A percentile compares a stretch with the other conserved stretches of the same genome.
These are phyloP conservation scores for Talaromyces trachyspermus DNA, from an alignment of 495 filamentous ascomycete genomes.

Conservation along the genomic window DNA sequence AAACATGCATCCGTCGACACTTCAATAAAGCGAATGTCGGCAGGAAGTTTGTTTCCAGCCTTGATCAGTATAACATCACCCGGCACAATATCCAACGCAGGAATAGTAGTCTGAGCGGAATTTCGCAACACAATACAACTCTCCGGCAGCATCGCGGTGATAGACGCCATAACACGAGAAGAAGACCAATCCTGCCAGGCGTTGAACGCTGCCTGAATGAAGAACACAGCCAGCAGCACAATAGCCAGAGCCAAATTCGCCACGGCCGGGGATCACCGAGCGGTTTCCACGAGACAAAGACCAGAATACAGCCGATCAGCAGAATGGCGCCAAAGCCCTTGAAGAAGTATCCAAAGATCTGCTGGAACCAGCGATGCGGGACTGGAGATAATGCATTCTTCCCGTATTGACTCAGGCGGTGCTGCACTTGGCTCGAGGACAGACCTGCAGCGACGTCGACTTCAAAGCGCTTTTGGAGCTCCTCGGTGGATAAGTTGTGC, in stretches of 20 bases:
- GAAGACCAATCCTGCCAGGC: constrained; percentile 63
- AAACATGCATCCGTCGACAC: constrained; percentile 61
- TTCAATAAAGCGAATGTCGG: constrained; percentile 61
- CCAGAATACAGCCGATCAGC: constrained; percentile 57
- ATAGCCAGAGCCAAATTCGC: constrained; percentile 65
- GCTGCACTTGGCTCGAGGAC: constrained; percentile 37
- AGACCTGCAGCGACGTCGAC: constrained; percentile 43
- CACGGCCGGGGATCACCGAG: constrained; percentile 60
- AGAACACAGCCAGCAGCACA: constrained; percentile 57
- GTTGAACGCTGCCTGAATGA: constrained; percentile 64
- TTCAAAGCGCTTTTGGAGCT: constrained; percentile 46
- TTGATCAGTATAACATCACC: constrained; percentile 62
- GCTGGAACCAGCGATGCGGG: constrained; percentile 46
- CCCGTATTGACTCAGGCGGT: constrained; percentile 48
- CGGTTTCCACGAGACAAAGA: constrained; percentile 67
- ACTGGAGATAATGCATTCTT: constrained; percentile 54
- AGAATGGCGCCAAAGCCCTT: constrained; percentile 68
- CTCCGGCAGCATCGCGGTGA: constrained; percentile 60
- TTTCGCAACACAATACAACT: constrained; percentile 56
- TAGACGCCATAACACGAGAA: constrained; percentile 56
- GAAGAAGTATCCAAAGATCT: constrained; percentile 61
- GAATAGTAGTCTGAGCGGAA: constrained; percentile 38
- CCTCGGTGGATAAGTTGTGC: constrained; percentile 48
- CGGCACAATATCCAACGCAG: constrained; percentile 54
- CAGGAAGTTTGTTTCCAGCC: constrained; percentile 63